Base-by-base conservation (phyloP, 768 basidiomycete genomes). In the Calvatia gigantea region DNA sequence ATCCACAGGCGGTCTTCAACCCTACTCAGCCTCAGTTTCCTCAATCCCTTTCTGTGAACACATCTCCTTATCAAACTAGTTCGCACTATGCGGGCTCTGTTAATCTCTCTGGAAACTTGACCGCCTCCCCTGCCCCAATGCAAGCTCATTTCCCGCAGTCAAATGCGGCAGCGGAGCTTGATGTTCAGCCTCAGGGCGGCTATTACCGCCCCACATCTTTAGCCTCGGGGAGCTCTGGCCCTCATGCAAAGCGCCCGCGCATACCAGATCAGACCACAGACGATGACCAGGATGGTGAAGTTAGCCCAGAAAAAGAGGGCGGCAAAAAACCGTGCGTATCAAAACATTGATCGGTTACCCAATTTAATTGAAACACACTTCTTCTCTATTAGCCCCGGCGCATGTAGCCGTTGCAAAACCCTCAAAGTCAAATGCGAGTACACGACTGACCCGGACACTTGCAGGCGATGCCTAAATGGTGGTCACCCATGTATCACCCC, bases 391-490 rank as follows among this genome's bases (percentile, higher is more conserved):
- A 81, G 76, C 23, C 61, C 68, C 41, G 86, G 88, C 19, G 89
- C 88, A 37, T 91, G 89, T 64, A 75, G 76, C 56, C 80, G 88
- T 3, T 91, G 89, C 73, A 90, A 89, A 66, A 75, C 66, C 56
- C 63, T 72, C 58, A 76, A 89, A 76, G 89, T 91, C 55, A 84
- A 80, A 61, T 92, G 89, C 66, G 89, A 90, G 68, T 87, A 89
- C 69, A 82, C 75, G 65, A 80, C 80, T 12, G 85, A 87, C 47
- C 81, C 77, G 12, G 87, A 91, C 62, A 82, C 83, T 2, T 92
- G 89, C 69, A 89, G 82, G 64, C 84, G 89, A 9, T 92, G 89
- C 63, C 68, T 80, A 52, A 81, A 82, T 57, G 86, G 85, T 8
- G 81, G 80, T 5, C 84, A 88, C 54, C 86, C 89, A 49, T 92